Conservation (phyloP, 176 grass and related monocot genomes). For the Metroxylon sagu region DNA sequence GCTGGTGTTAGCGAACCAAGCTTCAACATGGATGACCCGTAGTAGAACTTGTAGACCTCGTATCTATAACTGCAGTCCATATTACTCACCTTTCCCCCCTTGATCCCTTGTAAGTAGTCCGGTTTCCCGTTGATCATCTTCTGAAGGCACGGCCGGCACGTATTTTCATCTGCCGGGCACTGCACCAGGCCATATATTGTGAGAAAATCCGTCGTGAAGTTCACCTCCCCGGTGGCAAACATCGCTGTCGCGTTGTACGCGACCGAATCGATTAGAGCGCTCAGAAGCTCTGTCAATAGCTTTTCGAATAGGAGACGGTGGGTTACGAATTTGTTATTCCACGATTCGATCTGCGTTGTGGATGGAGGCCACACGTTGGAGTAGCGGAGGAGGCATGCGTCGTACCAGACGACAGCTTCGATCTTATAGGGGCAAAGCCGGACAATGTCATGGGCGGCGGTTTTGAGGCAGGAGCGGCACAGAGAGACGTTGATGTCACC, state of each 20-base stretch:
- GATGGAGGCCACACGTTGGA: slow-evolving; percentile 26
- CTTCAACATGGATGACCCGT: slow-evolving; percentile 23
- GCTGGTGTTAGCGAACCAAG: slow-evolving; percentile 5
- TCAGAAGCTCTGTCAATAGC: slow-evolving; percentile 23
- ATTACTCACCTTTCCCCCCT: slow-evolving; percentile 18
- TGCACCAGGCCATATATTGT: slow-evolving; percentile 41
- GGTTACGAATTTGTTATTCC: neutral
- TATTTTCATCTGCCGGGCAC: slow-evolving; percentile 33
- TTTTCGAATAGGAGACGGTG: slow-evolving; percentile 3
- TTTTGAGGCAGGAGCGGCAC: slow-evolving; percentile 35
- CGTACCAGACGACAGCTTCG: slow-evolving; percentile 24
- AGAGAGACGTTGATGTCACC: slow-evolving; percentile 18
- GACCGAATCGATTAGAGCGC: slow-evolving; percentile 9
- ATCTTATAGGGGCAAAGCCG: slow-evolving; percentile 6
- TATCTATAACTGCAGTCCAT: slow-evolving; percentile 40
- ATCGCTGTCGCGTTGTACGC: slow-evolving; percentile 5
- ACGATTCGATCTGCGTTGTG: neutral
- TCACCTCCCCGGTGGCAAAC: slow-evolving; percentile 32
- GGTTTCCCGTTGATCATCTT: slow-evolving; percentile 3
- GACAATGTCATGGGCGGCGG: neutral
- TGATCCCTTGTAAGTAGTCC: neutral
- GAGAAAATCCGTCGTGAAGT: neutral
- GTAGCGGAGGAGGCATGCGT: slow-evolving; percentile 42
- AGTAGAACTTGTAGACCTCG: slow-evolving; percentile 35
- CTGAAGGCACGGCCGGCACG: slow-evolving; percentile 29